Evolutionary conservation across 225 moss, liverwort and hornwort genomes (phyloP).

Genomic region (Marchantia paleacea): DNA sequence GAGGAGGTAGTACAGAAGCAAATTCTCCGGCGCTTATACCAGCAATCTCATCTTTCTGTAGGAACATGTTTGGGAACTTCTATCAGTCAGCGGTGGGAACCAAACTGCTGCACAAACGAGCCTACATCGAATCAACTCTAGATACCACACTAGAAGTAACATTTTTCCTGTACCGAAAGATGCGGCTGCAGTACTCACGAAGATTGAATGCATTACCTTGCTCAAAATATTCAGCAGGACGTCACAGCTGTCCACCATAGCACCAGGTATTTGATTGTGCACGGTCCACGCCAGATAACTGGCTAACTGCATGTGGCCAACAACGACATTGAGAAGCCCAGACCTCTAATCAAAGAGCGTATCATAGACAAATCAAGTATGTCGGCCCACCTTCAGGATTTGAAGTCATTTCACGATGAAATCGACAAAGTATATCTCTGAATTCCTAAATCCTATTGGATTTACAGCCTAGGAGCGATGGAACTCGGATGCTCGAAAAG

Average conservation of each 20-base stretch:
- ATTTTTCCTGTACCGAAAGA: too few species aligned
- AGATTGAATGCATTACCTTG: conserved; percentile 25
- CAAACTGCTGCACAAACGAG: not conserved
- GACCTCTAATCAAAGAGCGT: not conserved
- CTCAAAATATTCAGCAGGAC: conserved; percentile 74
- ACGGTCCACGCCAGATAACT: conserved; percentile 51
- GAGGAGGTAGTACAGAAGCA: conserved; percentile 56
- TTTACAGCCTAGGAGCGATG: too few species aligned
- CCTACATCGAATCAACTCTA: not conserved
- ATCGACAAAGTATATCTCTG: too few species aligned
- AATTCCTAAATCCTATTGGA: too few species aligned
- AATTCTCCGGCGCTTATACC: conserved; percentile 53
- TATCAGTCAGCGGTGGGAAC: not conserved
- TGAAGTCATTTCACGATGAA: too few species aligned
- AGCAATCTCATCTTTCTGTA: conserved; percentile 57
- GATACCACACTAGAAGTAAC: not conserved
- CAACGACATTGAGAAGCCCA: not conserved
- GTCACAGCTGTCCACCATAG: conserved; percentile 79
- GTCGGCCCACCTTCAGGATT: too few species aligned
- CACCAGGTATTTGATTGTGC: conserved; percentile 39
- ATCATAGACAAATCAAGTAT: too few species aligned
- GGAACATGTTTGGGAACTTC: not conserved
- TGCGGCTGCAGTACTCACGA: too few species aligned
- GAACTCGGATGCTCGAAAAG: too few species aligned
- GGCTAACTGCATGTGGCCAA: conserved; percentile 50